phyloP scores from a whole-genome alignment of 257 asterid genomes.

The Paulownia fortunei region DNA sequence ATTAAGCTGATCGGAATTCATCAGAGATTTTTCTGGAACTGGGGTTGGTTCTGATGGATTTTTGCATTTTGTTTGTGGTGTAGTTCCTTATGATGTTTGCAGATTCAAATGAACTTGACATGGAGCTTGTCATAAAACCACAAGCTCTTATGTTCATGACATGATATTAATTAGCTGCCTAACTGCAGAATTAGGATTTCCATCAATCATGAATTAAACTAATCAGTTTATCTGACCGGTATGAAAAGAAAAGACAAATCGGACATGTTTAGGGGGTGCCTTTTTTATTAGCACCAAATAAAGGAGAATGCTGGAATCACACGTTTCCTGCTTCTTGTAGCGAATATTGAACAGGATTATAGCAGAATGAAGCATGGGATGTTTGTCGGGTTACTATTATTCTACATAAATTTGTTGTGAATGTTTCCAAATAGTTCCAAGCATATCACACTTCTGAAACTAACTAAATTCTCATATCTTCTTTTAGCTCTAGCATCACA shows the following conservation, averaged over 20 bases:
- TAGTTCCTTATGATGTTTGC: neutral
- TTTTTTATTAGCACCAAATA: neutral
- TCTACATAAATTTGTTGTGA: conserved; percentile 11
- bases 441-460: conserved; percentile 36
- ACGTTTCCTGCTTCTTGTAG: conserved; percentile 30
- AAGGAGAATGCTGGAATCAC: neutral
- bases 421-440: conserved; percentile 30
- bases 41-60: neutral
- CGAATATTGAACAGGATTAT: conserved; percentile 26
- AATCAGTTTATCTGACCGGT: too few relatives aligned
- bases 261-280: conserved; percentile 8
- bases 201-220: too few relatives aligned
- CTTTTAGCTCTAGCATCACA: conserved; percentile 34
- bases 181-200: too few relatives aligned
- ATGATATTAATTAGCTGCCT: too few relatives aligned
- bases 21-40: neutral
- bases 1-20: neutral
- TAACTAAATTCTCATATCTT: neutral
- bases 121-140: neutral
- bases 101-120: neutral
- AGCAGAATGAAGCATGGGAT: conserved; percentile 30
- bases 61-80: neutral
- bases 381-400: conserved; percentile 26
- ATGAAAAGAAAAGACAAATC: too few relatives aligned
- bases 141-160: neutral